Evolutionary conservation across 2,329 filamentous ascomycete genomes (phyloP).

Genomic region (Parafenestella ontariensis): DNA sequence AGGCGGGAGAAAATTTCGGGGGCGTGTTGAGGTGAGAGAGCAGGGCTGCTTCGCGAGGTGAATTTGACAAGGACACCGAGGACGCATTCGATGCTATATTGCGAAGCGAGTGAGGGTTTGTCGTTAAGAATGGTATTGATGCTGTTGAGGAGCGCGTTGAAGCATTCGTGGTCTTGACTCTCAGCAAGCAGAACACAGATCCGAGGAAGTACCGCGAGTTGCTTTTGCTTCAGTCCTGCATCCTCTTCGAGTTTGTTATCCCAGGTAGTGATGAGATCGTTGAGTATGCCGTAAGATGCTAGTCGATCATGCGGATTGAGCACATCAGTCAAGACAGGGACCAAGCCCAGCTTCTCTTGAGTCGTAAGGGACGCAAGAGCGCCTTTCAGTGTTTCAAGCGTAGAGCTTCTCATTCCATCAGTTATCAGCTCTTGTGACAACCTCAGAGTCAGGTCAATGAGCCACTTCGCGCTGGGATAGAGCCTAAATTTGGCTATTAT

Average conservation of each 20-base stretch:
- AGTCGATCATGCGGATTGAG: slow-evolving; percentile 10
- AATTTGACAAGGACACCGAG: slow-evolving; percentile 48
- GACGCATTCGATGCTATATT: slow-evolving; percentile 53
- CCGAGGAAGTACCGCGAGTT: slow-evolving; percentile 36
- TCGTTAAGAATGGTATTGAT: slow-evolving; percentile 53
- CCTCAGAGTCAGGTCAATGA: slow-evolving; percentile 30
- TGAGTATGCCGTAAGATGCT: slow-evolving; percentile 31
- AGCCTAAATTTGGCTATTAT: slow-evolving; percentile 34
- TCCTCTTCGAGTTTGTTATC: slow-evolving; percentile 34
- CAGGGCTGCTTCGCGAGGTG: slow-evolving; percentile 39
- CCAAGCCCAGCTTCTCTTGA: slow-evolving; percentile 29
- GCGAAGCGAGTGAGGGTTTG: slow-evolving; percentile 51
- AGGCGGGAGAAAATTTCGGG: slow-evolving; percentile 60
- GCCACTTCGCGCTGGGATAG: slow-evolving; percentile 26
- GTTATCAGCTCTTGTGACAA: slow-evolving; percentile 23
- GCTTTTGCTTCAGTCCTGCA: slow-evolving; percentile 30
- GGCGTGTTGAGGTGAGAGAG: slow-evolving; percentile 31
- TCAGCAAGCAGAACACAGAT: slow-evolving; percentile 46
- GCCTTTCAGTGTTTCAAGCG: slow-evolving; percentile 19
- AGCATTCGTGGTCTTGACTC: slow-evolving; percentile 62
- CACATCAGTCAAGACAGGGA: slow-evolving; percentile 19
- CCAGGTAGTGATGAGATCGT: slow-evolving; percentile 36
- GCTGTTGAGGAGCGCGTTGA: slow-evolving; percentile 58
- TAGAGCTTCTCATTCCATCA: slow-evolving; percentile 13
- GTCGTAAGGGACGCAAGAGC: slow-evolving; percentile 20